Base-by-base conservation (phyloP, 208 protist species). In the Crithidia thermophila region DNA sequence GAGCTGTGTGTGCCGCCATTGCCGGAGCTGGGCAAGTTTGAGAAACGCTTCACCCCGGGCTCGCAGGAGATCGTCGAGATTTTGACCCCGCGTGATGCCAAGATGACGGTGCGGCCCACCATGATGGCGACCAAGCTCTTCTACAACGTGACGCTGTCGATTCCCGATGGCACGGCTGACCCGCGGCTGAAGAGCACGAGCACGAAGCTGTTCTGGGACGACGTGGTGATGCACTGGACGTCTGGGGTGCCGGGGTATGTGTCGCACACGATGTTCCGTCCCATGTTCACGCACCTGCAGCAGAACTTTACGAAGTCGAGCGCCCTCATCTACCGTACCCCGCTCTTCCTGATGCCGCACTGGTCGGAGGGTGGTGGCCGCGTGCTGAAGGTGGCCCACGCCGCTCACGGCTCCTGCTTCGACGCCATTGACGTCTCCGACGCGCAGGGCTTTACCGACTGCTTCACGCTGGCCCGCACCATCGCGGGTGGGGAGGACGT, bases 61-160 rank as follows among this genome's bases (percentile, higher is more conserved):
- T 94, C 87, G 50, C 88, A 97, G 79, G 92, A 97, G 70, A 89
- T 97, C 31, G 87, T 97, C 2, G 89, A 97, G 76, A 79, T 97
- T 27, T 61, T 97, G 34, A 97, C 92, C 9, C 89, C 89, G 40
- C 79, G 89, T 20, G 88, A 94, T 43, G 89, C 92, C 3, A 97
- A 97, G 63, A 89, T 97, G 87, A 95, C 87, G 23, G 89, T 97
- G 64, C 89, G 90, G 33, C 92, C 92, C 5, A 94, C 89, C 7
- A 94, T 97, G 88, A 91, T 97, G 87, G 89, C 89, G 34, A 97
- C 89, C 8, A 95, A 94, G 72, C 76, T 97, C 0, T 97, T 97
- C 47, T 97, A 97, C 78, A 91, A 94, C 67, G 92, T 97, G 10
- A 78, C 79, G n/a, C 81, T 97, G 45, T 92, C 84, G 16, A 97